phyloP scores from a whole-genome alignment of 345 rosid genomes.

The Hypericum androsaemum region DNA sequence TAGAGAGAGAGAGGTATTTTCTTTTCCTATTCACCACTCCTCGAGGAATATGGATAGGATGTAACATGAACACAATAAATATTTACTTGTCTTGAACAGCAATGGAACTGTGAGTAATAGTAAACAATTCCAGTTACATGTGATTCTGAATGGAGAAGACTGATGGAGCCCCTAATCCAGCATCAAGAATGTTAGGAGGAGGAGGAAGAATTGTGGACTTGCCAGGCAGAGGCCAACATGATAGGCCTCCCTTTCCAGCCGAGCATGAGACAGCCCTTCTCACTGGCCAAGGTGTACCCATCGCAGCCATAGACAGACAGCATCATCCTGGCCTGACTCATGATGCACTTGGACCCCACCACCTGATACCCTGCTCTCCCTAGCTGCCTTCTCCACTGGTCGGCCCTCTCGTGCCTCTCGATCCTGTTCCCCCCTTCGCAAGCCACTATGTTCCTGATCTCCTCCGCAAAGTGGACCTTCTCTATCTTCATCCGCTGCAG shows the following conservation, averaged over 20 bases:
- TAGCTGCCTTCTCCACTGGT: slow-evolving; percentile 59
- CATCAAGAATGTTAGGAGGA: slow-evolving; percentile 9
- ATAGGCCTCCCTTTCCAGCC: slow-evolving; percentile 66
- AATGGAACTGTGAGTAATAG: too few species aligned
- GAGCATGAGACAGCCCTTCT: slow-evolving; percentile 47
- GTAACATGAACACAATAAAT: too few species aligned
- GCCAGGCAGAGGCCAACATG: slow-evolving; percentile 65
- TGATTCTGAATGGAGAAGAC: too few species aligned
- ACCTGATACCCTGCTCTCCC: slow-evolving; percentile 58
- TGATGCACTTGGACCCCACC: slow-evolving; percentile 33
- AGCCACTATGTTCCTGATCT: slow-evolving; percentile 47
- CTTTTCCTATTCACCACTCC: too few species aligned
- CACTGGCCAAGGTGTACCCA: slow-evolving; percentile 39
- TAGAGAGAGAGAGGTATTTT: too few species aligned
- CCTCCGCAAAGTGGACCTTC: slow-evolving; percentile 42
- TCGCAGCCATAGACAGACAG: slow-evolving; percentile 49
- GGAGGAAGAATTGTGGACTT: slow-evolving; percentile 22
- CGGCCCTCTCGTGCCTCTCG: slow-evolving; percentile 58
- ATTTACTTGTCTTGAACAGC: too few species aligned
- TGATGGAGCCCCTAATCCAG: not conserved
- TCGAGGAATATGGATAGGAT: too few species aligned
- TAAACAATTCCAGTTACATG: too few species aligned
- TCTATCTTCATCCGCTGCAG: slow-evolving; percentile 49
- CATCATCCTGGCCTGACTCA: slow-evolving; percentile 53
- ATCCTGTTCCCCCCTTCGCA: slow-evolving; percentile 38